These are phyloP conservation scores for Pelargonium exstipulatum DNA, from an alignment of 441 rosid genomes.

Conservation along the genomic window DNA sequence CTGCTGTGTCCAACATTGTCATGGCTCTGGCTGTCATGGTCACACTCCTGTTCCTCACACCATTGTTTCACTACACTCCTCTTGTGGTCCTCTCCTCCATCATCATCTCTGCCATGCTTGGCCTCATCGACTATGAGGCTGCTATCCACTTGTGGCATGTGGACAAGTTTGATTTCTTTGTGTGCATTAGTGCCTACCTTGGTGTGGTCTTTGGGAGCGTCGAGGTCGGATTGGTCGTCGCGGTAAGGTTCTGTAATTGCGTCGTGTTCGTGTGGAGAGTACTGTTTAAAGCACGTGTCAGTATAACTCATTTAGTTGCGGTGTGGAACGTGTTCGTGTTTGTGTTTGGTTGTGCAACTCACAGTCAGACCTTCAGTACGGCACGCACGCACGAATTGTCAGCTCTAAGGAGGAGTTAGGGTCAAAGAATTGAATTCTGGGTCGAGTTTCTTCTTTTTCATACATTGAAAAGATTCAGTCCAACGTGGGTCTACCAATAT, in stretches of 20 bases:
- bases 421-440: no score
- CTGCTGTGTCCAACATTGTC: conserved; percentile 77
- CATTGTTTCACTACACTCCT: conserved; percentile 85
- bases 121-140: conserved; percentile 85
- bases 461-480: no score
- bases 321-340: no score
- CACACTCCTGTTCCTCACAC: conserved; percentile 71
- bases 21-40: conserved; percentile 87
- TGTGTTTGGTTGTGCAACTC: no score
- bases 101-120: conserved; percentile 84
- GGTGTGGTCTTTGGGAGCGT: conserved; percentile 85
- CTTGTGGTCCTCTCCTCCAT: conserved; percentile 81
- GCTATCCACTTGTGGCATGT: conserved; percentile 74
- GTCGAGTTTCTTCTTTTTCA: no score
- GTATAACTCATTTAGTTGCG: no score
- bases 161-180: conserved; percentile 83
- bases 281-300: not conserved
- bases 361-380: no score
- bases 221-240: conserved; percentile 61
- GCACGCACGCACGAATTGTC: no score
- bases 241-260: conserved; percentile 35
- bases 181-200: conserved; percentile 62
- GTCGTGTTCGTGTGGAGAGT: no score
- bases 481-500: no score
- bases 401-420: no score